These are phyloP conservation scores for Clavulina sp. DNA, from an alignment of 768 basidiomycete genomes.

Conservation along the genomic window DNA sequence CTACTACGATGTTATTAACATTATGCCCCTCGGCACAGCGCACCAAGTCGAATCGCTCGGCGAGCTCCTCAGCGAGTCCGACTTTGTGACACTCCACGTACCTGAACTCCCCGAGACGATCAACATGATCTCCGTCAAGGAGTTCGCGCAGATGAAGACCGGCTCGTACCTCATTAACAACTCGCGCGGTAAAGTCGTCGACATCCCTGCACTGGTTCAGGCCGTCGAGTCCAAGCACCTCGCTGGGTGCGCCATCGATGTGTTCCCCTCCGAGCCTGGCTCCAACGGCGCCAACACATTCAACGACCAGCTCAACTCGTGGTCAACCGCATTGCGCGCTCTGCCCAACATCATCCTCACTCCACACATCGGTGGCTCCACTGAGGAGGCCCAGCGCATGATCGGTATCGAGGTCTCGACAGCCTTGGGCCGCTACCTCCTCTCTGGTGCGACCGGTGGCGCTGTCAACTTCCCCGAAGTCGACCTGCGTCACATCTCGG, in stretches of 20 bases:
- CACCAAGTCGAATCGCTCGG: conserved; percentile 71
- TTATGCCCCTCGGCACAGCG: conserved; percentile 95
- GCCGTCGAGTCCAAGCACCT: conserved; percentile 74
- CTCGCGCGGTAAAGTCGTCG: conserved; percentile 86
- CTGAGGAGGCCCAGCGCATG: conserved; percentile 94
- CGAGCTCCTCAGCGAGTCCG: conserved; percentile 56
- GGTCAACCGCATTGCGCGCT: conserved; percentile 55
- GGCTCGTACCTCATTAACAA: conserved; percentile 97
- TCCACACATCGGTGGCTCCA: conserved; percentile 97
- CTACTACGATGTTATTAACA: conserved; percentile 87
- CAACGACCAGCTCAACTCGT: conserved; percentile 73
- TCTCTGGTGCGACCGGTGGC: conserved; percentile 76
- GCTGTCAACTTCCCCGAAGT: conserved; percentile 99
- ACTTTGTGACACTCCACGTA: conserved; percentile 92
- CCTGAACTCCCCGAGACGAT: conserved; percentile 92
- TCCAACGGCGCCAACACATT: conserved; percentile 73
- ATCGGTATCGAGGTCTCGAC: conserved; percentile 90
- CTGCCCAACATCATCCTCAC: conserved; percentile 90
- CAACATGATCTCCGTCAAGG: conserved; percentile 67
- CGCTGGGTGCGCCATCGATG: conserved; percentile 83
- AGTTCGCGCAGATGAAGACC: conserved; percentile 84
- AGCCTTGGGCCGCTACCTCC: conserved; percentile 75
- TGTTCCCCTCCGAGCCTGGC: conserved; percentile 86
- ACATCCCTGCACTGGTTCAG: conserved; percentile 76
- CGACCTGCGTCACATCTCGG: conserved; percentile 79